Conservation (phyloP, 2,329 filamentous ascomycete species). For the Ascochyta viciae-villosae region DNA sequence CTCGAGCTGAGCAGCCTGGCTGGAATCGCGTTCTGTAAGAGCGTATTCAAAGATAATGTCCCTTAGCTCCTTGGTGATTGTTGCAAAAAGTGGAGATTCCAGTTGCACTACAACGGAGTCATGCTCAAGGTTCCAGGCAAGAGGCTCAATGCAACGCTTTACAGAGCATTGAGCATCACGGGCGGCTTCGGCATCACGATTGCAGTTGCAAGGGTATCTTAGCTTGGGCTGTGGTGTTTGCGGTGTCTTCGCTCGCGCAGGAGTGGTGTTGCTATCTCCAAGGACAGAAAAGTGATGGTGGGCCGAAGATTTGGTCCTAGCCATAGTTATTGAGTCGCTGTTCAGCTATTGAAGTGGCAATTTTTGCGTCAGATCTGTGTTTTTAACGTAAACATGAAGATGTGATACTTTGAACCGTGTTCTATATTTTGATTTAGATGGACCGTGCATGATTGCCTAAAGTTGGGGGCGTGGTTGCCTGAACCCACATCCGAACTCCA, state of each 20-base stretch:
- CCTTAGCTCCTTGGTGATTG: slow-evolving; percentile 26
- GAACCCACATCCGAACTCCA: not conserved
- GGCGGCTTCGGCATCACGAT: not conserved
- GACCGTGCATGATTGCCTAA: not conserved
- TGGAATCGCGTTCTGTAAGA: slow-evolving; percentile 11
- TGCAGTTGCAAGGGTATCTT: not conserved
- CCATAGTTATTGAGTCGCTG: not conserved
- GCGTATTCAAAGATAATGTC: slow-evolving; percentile 27
- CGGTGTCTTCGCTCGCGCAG: not conserved
- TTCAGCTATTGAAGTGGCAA: too few species aligned
- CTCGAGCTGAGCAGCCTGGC: not conserved
- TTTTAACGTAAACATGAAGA: not conserved
- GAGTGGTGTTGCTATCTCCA: not conserved
- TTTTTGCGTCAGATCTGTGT: too few species aligned
- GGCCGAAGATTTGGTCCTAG: not conserved
- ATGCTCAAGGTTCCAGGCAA: slow-evolving; percentile 25
- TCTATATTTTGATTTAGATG: not conserved
- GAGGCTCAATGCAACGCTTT: slow-evolving; percentile 19
- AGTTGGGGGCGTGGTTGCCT: not conserved
- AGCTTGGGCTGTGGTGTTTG: not conserved
- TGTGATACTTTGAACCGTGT: not conserved
- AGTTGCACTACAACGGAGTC: slow-evolving; percentile 8
- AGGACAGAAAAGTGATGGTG: not conserved
- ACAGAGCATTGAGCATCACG: not conserved
- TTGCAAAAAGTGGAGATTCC: slow-evolving; percentile 19